These are phyloP conservation scores for Mesotaenium endlicherianum DNA, from an alignment of 139 green algal genomes.

Conservation along the genomic window DNA sequence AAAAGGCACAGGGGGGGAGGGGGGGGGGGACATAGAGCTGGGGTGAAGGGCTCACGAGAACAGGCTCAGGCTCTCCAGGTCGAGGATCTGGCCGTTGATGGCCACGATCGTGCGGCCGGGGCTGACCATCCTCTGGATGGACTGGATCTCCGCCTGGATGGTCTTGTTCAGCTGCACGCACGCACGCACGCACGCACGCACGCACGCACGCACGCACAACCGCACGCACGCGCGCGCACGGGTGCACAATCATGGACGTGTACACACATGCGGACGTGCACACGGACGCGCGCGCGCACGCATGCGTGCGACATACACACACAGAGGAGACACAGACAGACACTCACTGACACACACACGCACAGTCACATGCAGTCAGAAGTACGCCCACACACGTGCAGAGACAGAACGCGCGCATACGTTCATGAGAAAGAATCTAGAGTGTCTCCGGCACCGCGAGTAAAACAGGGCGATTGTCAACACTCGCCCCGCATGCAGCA, in stretches of 20 bases:
- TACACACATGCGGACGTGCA: background rate
- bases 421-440: no score
- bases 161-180: conserved; percentile 15
- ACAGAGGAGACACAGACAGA: no score
- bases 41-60: conserved; percentile 25
- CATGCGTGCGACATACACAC: background rate
- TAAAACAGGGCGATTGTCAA: no score
- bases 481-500: no score
- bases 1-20: background rate
- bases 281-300: background rate
- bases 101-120: conserved; percentile 34
- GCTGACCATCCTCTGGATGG: conserved; percentile 25
- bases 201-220: background rate
- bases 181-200: background rate
- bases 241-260: background rate
- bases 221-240: background rate
- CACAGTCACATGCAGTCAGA: no score
- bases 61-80: conserved; percentile 48
- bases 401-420: no score
- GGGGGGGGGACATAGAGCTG: background rate
- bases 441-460: no score
- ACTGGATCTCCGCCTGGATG: conserved; percentile 29
- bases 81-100: conserved; percentile 32
- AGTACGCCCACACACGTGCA: no score
- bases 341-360: no score